These are phyloP conservation scores for Colletotrichum gloeosporioides DNA, from an alignment of 2,329 filamentous ascomycete genomes.

Conservation along the genomic window DNA sequence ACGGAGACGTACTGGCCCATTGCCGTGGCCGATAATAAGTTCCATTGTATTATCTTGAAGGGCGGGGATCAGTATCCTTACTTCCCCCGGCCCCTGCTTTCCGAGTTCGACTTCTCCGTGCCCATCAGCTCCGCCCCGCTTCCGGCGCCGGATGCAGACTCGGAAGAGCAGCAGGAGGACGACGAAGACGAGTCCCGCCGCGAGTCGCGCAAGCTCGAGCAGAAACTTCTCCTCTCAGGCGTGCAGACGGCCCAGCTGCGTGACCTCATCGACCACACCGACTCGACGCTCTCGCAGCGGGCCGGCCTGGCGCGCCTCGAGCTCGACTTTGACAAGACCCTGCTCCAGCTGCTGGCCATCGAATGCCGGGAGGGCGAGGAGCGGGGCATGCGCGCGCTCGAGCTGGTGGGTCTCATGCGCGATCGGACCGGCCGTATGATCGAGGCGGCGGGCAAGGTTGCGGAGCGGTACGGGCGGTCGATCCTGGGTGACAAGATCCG, in stretches of 20 bases:
- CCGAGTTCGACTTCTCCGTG: constrained; percentile 91
- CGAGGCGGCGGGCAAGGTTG: constrained; percentile 89
- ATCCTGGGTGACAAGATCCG: constrained; percentile 91
- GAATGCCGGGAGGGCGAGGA: constrained; percentile 96
- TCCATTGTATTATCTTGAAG: constrained; percentile 99
- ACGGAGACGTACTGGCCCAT: constrained; percentile 94
- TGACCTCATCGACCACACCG: constrained; percentile 74
- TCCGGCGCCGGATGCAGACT: constrained; percentile 39
- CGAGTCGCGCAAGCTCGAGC: constrained; percentile 73
- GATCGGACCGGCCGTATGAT: constrained; percentile 89
- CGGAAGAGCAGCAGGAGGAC: constrained; percentile 31
- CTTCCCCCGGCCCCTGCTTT: constrained; percentile 87
- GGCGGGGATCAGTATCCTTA: constrained; percentile 92
- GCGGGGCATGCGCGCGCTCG: constrained; percentile 90
- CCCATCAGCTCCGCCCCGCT: constrained; percentile 67
- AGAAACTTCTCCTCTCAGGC: constrained; percentile 78
- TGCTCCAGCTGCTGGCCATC: constrained; percentile 85
- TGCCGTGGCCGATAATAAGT: constrained; percentile 87
- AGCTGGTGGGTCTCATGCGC: constrained; percentile 85
- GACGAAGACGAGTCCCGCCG: constrained; percentile 34
- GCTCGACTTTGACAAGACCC: constrained; percentile 85
- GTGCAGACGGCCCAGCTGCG: constrained; percentile 76
- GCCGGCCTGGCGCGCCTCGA: constrained; percentile 73
- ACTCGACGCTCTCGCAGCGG: constrained; percentile 68
- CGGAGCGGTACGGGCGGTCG: constrained; percentile 79